Conservation (phyloP, 2,329 filamentous ascomycete species). For the Tolypocladium guangdongense region DNA sequence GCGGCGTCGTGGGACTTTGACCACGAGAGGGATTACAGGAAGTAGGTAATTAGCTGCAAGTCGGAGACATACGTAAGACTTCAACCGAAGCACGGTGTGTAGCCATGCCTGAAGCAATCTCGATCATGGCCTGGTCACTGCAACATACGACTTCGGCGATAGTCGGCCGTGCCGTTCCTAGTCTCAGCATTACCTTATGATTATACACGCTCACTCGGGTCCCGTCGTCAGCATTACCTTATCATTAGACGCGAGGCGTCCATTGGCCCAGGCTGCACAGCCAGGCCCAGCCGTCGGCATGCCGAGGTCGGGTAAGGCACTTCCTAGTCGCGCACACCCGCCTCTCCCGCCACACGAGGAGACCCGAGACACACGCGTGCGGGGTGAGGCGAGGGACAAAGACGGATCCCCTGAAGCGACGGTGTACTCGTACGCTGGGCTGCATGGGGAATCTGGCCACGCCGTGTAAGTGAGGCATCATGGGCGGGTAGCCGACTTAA, state of each 20-base stretch:
- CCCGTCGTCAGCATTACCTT: background rate
- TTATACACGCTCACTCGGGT: too few species aligned
- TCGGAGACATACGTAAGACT: background rate
- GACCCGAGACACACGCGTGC: background rate
- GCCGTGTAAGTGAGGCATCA: background rate
- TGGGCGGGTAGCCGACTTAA: background rate
- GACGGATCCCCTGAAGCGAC: background rate
- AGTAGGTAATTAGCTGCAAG: background rate
- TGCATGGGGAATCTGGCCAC: background rate
- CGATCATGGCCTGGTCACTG: background rate
- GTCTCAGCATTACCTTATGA: background rate
- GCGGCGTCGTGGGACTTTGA: conserved; percentile 44
- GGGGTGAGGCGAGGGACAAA: background rate
- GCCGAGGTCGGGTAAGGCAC: background rate
- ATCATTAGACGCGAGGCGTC: background rate
- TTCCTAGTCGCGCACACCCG: background rate
- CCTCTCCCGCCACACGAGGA: background rate
- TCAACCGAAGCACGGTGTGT: background rate
- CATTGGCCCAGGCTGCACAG: background rate
- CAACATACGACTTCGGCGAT: too few species aligned
- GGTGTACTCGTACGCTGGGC: background rate
- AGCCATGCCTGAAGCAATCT: background rate
- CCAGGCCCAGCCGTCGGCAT: background rate
- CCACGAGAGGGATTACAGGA: conserved; percentile 25
- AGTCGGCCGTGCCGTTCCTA: background rate